Base-by-base conservation (phyloP, 2,329 filamentous ascomycete genomes). In the Geosmithia flava region DNA sequence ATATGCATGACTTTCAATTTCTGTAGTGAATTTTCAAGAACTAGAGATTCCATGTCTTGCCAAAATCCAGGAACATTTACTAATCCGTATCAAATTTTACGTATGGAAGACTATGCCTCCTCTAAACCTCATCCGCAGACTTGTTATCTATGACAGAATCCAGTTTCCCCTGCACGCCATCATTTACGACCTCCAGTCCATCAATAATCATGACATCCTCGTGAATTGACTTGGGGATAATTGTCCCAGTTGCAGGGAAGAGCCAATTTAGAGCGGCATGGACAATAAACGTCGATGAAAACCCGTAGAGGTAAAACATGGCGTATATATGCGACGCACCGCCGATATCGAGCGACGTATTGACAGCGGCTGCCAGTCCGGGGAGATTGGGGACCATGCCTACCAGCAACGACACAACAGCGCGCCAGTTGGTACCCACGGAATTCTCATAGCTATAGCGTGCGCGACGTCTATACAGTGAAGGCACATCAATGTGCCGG, bases 361-460 rank as follows among this genome's bases (percentile, higher is more conserved):
- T 37, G 13, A 48, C 46, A 8, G 39, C 40, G 16, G 39, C 39
- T 7, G 67, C 65, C 49, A 83, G 65, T 1, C 77, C 78, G 0
- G 78, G 79, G 1, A 83, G 54, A 43, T 71, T 74, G 0, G 79
- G 78, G 1, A 63, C 69, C 1, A 81, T 71, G 7, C 74, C 74
- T 4, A 76, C 63, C 15, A 80, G 43, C 53, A 83, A 77, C 0
- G 79, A 72, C 5, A 72, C 59, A 2, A 76, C 62, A 0, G 78
- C 79, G 20, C 78, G 69, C 76, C 76, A 82, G 53, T 83, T 83
- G 44, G 70, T 65, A 3, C 76, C 75, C 13, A 55, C 59, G 15
- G 29, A 11, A 30, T 53, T 58, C 3, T 20, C 43, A 39, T 63
- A 62, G 7, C 56, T 55, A 59, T 81, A 83, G 7, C 71, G 62